Evolutionary conservation across 805 yeast genomes (phyloP).

Genomic region (Pichia californica): DNA sequence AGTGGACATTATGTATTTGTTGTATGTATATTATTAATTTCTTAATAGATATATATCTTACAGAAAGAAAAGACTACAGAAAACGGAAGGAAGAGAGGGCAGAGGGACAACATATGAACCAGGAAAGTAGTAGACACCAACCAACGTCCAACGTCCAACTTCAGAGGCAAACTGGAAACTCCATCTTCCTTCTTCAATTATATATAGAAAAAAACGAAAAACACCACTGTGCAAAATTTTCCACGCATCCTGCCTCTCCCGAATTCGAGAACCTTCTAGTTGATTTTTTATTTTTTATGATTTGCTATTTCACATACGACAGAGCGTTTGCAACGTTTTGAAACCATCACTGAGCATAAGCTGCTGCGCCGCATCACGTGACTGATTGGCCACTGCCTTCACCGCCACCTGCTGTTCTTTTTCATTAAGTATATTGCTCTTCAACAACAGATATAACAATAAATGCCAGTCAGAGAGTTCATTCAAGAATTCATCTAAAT

Average conservation of each 20-base stretch:
- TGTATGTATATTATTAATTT: not conserved
- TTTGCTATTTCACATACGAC: not conserved
- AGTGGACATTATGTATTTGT: conserved; percentile 49
- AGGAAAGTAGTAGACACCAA: too few species aligned
- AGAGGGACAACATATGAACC: too few species aligned
- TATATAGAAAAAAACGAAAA: too few species aligned
- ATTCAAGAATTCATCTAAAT: not conserved
- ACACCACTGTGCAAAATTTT: too few species aligned
- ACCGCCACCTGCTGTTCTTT: not conserved
- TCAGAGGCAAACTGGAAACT: too few species aligned
- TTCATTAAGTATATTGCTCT: not conserved
- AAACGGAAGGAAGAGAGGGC: not conserved
- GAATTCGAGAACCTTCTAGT: too few species aligned
- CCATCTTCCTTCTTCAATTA: too few species aligned
- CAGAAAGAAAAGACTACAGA: not conserved
- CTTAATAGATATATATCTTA: not conserved
- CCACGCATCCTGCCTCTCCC: too few species aligned
- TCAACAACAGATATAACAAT: conserved; percentile 41
- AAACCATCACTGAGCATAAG: not conserved
- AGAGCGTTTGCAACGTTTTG: not conserved
- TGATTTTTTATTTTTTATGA: not conserved
- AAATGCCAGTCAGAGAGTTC: conserved; percentile 70
- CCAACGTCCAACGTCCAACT: too few species aligned
- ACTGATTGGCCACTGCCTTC: not conserved
- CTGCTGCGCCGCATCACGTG: not conserved